phyloP scores from a whole-genome alignment of 805 yeast genomes.

The Saturnispora gosingensis region DNA sequence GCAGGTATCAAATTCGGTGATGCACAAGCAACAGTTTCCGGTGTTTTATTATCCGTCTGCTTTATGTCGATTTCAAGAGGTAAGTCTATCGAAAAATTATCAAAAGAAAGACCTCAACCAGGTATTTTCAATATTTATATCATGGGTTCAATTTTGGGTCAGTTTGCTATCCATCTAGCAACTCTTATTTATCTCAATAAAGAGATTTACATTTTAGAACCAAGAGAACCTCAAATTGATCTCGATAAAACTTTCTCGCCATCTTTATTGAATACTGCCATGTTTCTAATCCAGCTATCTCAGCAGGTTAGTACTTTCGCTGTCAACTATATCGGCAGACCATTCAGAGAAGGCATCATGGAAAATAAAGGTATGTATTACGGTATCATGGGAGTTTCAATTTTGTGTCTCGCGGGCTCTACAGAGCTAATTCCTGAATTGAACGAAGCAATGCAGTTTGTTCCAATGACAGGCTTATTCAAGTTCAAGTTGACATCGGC shows the following conservation, averaged over 20 bases:
- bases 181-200: slow-evolving; percentile 75
- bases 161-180: slow-evolving; percentile 84
- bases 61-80: slow-evolving; percentile 94
- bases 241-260: slow-evolving; percentile 84
- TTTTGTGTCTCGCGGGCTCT: slow-evolving; percentile 79
- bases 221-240: slow-evolving; percentile 85
- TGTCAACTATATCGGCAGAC: slow-evolving; percentile 94
- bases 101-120: slow-evolving; percentile 93
- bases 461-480: slow-evolving; percentile 69
- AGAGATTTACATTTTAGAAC: slow-evolving; percentile 81
- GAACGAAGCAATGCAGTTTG: slow-evolving; percentile 86
- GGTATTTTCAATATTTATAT: slow-evolving; percentile 93
- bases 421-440: slow-evolving; percentile 93
- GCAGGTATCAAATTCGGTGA: slow-evolving; percentile 99
- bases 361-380: slow-evolving; percentile 96
- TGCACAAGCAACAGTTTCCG: slow-evolving; percentile 96
- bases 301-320: slow-evolving; percentile 98
- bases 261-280: slow-evolving; percentile 89
- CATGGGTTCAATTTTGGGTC: slow-evolving; percentile 96
- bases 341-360: slow-evolving; percentile 82
- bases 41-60: slow-evolving; percentile 83
- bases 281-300: slow-evolving; percentile 85
- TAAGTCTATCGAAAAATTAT: slow-evolving; percentile 76
- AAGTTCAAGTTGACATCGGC: slow-evolving; percentile 67
- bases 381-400: slow-evolving; percentile 86